Conservation (phyloP, 768 basidiomycete species). For the Lactarius quietus region DNA sequence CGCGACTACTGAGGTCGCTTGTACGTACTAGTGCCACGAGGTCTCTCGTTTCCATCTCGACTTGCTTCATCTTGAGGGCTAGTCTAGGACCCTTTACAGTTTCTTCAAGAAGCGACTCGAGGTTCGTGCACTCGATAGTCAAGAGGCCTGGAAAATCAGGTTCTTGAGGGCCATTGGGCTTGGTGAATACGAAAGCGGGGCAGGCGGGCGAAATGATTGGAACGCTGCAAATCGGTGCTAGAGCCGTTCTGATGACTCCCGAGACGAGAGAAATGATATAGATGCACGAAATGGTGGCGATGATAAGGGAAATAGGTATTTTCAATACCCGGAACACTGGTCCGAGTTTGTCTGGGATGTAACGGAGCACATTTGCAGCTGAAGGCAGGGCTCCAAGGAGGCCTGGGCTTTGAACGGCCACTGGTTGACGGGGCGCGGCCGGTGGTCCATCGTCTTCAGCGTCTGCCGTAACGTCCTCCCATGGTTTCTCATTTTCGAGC, state of each 20-base stretch:
- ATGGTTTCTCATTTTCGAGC: not conserved
- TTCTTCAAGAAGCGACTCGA: slow-evolving; percentile 60
- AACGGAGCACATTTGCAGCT: slow-evolving; percentile 28
- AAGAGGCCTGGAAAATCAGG: slow-evolving; percentile 62
- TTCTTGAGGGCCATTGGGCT: slow-evolving; percentile 36
- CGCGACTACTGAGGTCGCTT: slow-evolving; percentile 59
- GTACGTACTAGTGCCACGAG: slow-evolving; percentile 57
- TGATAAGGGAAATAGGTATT: slow-evolving; percentile 50
- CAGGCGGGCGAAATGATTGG: slow-evolving; percentile 56
- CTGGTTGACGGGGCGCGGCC: not conserved
- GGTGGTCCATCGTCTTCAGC: not conserved
- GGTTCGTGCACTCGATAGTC: slow-evolving; percentile 55
- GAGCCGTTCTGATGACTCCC: slow-evolving; percentile 41
- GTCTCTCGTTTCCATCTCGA: slow-evolving; percentile 73
- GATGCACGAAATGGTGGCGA: slow-evolving; percentile 51
- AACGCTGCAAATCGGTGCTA: slow-evolving; percentile 58
- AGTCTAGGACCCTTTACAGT: slow-evolving; percentile 55
- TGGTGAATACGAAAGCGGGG: slow-evolving; percentile 18
- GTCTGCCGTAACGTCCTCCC: slow-evolving; percentile 16
- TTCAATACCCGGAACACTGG: slow-evolving; percentile 49
- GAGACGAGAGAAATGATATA: slow-evolving; percentile 42
- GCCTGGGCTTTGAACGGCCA: not conserved
- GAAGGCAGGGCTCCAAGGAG: not conserved
- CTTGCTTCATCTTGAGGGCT: slow-evolving; percentile 66
- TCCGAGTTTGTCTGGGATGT: slow-evolving; percentile 46